These are phyloP conservation scores for Ganoderma multipileum DNA, from an alignment of 1,284 basidiomycete species.

Conservation along the genomic window DNA sequence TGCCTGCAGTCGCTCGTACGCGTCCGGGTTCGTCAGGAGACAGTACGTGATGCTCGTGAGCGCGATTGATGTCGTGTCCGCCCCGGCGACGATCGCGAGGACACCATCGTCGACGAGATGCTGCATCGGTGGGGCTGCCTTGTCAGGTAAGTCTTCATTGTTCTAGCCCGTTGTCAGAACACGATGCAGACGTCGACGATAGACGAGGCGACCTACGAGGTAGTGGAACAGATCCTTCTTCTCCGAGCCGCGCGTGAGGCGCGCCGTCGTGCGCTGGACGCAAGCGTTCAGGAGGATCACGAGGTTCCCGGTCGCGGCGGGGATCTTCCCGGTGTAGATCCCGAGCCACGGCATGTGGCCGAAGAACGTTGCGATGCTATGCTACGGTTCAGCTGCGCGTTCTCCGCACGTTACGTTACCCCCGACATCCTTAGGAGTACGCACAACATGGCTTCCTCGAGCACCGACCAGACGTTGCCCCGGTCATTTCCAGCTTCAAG, in stretches of 20 bases:
- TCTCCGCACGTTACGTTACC: no score
- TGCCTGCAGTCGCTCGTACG: constrained; percentile 31
- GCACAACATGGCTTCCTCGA: constrained; percentile 5
- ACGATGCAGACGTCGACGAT: no score
- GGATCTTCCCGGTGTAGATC: neutral
- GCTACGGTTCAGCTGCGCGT: neutral
- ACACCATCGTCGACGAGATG: constrained; percentile 27
- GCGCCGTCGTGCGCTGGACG: constrained; percentile 10
- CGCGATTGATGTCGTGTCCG: constrained; percentile 39
- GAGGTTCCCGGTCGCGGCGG: constrained; percentile 13
- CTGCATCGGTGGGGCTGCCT: constrained; percentile 15
- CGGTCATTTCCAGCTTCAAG: neutral
- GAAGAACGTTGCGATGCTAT: constrained; percentile 3
- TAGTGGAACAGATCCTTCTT: constrained; percentile 34
- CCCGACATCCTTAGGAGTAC: neutral
- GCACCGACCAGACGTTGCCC: constrained; percentile 1
- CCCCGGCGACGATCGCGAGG: constrained; percentile 36
- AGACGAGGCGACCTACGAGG: constrained; percentile 17
- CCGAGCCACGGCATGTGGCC: constrained; percentile 8
- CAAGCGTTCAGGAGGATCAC: constrained; percentile 13
- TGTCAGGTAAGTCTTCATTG: constrained; percentile 29
- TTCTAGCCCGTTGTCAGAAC: constrained; percentile 17
- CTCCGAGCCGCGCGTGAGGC: constrained; percentile 22
- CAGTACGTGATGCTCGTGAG: constrained; percentile 33
- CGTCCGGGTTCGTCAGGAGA: constrained; percentile 30